phyloP scores from a whole-genome alignment of 2,329 filamentous ascomycete species.

The Monosporascus sp. region DNA sequence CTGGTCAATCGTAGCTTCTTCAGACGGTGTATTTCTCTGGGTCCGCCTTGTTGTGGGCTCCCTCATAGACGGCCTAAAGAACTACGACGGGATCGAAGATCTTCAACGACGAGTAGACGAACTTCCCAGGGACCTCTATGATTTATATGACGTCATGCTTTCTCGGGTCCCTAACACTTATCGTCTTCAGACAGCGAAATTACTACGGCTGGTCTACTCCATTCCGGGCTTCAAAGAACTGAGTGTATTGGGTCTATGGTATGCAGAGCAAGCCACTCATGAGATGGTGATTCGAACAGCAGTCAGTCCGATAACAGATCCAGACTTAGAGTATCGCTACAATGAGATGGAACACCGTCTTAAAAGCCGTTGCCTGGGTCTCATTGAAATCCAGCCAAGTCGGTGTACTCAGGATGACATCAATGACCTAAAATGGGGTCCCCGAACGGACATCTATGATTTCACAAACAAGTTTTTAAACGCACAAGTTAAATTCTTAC shows the following conservation, averaged over 20 bases:
- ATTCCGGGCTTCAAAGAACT: background rate
- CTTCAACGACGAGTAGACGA: conserved; percentile 10
- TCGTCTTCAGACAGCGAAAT: conserved; percentile 4
- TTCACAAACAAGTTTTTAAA: background rate
- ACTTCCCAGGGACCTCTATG: conserved; percentile 14
- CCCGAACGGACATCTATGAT: background rate
- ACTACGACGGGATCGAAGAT: conserved; percentile 12
- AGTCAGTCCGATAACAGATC: conserved; percentile 4
- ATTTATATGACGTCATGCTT: conserved; percentile 13
- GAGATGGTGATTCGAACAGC: conserved; percentile 2
- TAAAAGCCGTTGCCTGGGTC: conserved; percentile 13
- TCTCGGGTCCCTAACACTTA: conserved; percentile 5
- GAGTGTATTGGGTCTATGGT: conserved; percentile 13
- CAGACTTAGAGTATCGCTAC: conserved; percentile 6
- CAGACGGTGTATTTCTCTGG: conserved; percentile 17
- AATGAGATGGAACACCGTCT: conserved; percentile 10
- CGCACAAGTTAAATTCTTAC: conserved; percentile 7
- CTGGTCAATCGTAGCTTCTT: conserved; percentile 7
- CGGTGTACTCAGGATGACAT: background rate
- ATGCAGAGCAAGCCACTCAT: conserved; percentile 10
- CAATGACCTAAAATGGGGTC: fast-evolving
- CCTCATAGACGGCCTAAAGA: conserved; percentile 11
- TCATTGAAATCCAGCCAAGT: conserved; percentile 9
- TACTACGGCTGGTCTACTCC: conserved; percentile 8
- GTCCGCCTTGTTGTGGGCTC: conserved; percentile 13